A percentile compares a stretch with the other conserved stretches of the same genome.
Evolutionary conservation across 1,139 yeast species (phyloP).

Genomic region (Scheffersomyces cryptocercus): DNA sequence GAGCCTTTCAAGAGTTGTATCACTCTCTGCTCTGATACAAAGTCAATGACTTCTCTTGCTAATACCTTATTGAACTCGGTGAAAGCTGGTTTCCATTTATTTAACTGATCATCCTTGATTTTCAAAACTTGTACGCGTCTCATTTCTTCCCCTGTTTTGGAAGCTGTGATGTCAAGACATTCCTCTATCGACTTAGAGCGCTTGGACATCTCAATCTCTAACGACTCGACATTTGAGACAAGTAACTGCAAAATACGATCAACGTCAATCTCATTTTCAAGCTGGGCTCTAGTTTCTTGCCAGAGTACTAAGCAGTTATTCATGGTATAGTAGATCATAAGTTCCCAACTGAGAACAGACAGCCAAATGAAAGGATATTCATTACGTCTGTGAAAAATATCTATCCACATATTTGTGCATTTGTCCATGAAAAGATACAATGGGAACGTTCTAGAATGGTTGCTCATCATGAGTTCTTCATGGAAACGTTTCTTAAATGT

Average conservation of each 20-base stretch:
- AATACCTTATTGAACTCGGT: slow-evolving; percentile 53
- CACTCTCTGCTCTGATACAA: slow-evolving; percentile 79
- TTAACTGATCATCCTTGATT: slow-evolving; percentile 35
- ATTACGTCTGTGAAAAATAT: slow-evolving; percentile 35
- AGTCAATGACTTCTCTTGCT: slow-evolving; percentile 63
- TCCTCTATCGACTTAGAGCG: slow-evolving; percentile 39
- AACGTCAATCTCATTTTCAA: slow-evolving; percentile 45
- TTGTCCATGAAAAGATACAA: slow-evolving; percentile 37
- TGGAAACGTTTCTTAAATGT: slow-evolving; percentile 58
- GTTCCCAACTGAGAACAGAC: slow-evolving; percentile 55
- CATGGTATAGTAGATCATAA: slow-evolving; percentile 58
- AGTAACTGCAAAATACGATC: slow-evolving; percentile 48
- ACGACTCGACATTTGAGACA: slow-evolving; percentile 26
- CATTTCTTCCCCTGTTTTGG: slow-evolving; percentile 49
- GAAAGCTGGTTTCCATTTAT: slow-evolving; percentile 39
- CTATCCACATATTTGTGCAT: slow-evolving; percentile 41
- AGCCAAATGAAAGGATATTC: slow-evolving; percentile 41
- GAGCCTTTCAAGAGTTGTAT: slow-evolving; percentile 73
- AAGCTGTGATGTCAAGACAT: slow-evolving; percentile 44
- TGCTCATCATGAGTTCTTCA: slow-evolving; percentile 56
- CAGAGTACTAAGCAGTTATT: slow-evolving; percentile 62
- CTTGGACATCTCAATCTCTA: slow-evolving; percentile 30
- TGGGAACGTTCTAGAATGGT: slow-evolving; percentile 47
- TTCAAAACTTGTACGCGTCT: slow-evolving; percentile 56
- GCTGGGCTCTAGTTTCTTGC: slow-evolving; percentile 64